Conservation (phyloP, 169 alveolate species). For the Babesia divergens region DNA sequence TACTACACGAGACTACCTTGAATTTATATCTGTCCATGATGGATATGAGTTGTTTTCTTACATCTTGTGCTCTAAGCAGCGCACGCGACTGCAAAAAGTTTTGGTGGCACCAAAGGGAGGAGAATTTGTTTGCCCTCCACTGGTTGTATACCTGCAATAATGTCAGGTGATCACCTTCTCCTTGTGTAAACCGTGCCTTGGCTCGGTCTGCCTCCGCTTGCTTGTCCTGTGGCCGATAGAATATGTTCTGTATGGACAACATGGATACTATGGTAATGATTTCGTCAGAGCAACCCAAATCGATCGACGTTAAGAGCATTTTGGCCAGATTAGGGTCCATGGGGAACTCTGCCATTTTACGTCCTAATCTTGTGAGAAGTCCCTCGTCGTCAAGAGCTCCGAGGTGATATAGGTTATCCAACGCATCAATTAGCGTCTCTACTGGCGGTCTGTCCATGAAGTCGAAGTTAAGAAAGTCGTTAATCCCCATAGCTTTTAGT, state of each 20-base stretch:
- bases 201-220: constrained; percentile 94
- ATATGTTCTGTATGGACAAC: constrained; percentile 96
- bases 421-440: constrained; percentile 93
- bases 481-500: constrained; percentile 99
- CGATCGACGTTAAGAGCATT: constrained; percentile 96
- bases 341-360: constrained; percentile 99
- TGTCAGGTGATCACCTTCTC: constrained; percentile 98
- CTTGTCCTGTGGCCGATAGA: constrained; percentile 97
- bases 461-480: constrained; percentile 96
- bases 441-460: constrained; percentile 95
- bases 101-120: constrained; percentile 96
- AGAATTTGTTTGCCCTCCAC: constrained; percentile 90
- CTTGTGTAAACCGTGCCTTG: constrained; percentile 91
- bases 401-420: constrained; percentile 95
- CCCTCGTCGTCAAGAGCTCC: constrained; percentile 99
- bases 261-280: constrained; percentile 95
- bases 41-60: constrained; percentile 90
- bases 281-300: constrained; percentile 96
- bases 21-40: constrained; percentile 95
- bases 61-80: constrained; percentile 94
- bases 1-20: constrained; percentile 83
- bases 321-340: constrained; percentile 96
- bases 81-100: constrained; percentile 93
- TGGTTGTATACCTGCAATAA: constrained; percentile 92
- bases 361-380: constrained; percentile 96